Base-by-base conservation (phyloP, 495 filamentous ascomycete species). In the Collariella sp. region DNA sequence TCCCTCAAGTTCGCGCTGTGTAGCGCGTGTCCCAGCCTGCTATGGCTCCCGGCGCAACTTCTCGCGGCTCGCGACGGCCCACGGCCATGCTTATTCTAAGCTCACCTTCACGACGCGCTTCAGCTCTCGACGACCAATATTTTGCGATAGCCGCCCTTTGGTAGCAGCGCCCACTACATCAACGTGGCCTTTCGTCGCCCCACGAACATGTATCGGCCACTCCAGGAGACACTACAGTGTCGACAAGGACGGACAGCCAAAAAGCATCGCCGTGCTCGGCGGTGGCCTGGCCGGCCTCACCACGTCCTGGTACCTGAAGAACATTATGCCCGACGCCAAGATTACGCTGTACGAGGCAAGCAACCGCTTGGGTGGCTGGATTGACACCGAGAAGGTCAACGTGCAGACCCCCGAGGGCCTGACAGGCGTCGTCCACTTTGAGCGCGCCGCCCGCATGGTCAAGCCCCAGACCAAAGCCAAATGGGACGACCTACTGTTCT, bases 281-380 rank as follows among this genome's bases (percentile, higher is more conserved):
- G 91, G 83, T 50, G 94, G 94, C 46, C 87, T 99, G 62, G 93
- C 91, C 15, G 94, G 94, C 34, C 80, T 99, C 46, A 80, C 87
- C 24, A 77, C 82, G 33, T 91, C 91, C 18, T 88, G 83, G 70
- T 87, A 84, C 65, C 70, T 95, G 15, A 64, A 80, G 6, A 79
- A 79, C 41, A 67, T 79, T 49, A 68, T 83, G 4, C 78, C 83
- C 16, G 31, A 69, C 11, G 75, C 80, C 40, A 47, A 61, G 42
- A 79, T 97, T 53, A 91, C 85, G 3, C 60, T 99, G 6, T 95
- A 87, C 61, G 94, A 99, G 64, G 80, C 78, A 20, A 76, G 74
- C 3, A 51, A 72, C 9, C 75, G 78, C 4, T 62, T 91, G 1
- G 94, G 93, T 23, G 94, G 94, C 26, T 96, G 93, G 94, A 69